These are phyloP conservation scores for Marasmius fiardii DNA, from an alignment of 1,284 basidiomycete genomes.

Conservation along the genomic window DNA sequence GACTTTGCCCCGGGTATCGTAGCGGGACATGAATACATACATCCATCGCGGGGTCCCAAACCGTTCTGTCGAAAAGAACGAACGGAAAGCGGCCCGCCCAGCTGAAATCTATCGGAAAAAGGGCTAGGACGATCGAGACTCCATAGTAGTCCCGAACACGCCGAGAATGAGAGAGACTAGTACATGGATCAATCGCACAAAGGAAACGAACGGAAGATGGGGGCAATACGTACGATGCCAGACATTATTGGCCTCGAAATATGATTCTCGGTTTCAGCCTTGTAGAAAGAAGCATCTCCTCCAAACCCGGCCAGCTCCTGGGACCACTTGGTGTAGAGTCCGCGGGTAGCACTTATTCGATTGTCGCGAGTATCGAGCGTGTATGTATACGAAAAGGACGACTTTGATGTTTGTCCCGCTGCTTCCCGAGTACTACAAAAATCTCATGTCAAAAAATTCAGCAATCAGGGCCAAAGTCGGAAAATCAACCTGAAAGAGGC, in stretches of 20 bases:
- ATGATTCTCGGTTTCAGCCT: constrained; percentile 68
- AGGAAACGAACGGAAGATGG: not conserved
- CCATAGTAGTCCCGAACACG: constrained; percentile 61
- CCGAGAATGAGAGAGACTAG: constrained; percentile 64
- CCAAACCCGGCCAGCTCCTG: constrained; percentile 81
- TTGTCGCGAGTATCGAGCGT: constrained; percentile 82
- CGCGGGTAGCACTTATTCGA: constrained; percentile 59
- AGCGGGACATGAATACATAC: constrained; percentile 39
- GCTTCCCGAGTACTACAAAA: constrained; percentile 72
- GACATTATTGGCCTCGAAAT: constrained; percentile 56
- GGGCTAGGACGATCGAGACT: constrained; percentile 45
- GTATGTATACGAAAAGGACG: constrained; percentile 79
- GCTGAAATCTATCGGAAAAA: constrained; percentile 87
- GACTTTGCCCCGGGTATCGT: not conserved
- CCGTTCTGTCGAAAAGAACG: constrained; percentile 85
- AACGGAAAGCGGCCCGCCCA: constrained; percentile 91
- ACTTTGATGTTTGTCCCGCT: constrained; percentile 81
- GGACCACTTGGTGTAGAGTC: constrained; percentile 58
- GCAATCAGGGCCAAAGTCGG: not conserved
- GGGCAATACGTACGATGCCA: constrained; percentile 47
- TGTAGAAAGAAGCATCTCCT: constrained; percentile 71
- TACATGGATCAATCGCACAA: not conserved
- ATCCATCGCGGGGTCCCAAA: constrained; percentile 79
- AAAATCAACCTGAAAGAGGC: constrained; percentile 74
- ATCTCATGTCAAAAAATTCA: constrained; percentile 5